Conservation (phyloP, 2,329 filamentous ascomycete species). For the Cadophora luteo-olivacea region DNA sequence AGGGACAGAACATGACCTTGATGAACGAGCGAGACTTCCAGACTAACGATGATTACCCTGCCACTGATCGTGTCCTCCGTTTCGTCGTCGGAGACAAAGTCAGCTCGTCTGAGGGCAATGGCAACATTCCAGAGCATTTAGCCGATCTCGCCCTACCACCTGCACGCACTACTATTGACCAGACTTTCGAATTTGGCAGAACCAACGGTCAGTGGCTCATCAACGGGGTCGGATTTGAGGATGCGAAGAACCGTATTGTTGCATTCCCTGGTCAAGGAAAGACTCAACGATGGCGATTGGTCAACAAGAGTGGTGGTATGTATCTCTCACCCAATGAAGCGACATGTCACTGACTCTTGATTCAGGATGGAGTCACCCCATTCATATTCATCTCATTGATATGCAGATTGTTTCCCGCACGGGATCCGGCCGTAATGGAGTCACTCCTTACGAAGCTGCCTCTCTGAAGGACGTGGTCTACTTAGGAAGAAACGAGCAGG, state of each 20-base stretch:
- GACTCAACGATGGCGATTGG: slow-evolving; percentile 50
- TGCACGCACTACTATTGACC: slow-evolving; percentile 47
- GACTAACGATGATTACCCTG: slow-evolving; percentile 55
- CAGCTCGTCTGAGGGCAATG: slow-evolving; percentile 41
- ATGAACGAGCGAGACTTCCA: slow-evolving; percentile 51
- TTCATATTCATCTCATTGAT: slow-evolving; percentile 65
- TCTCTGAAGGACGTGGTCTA: slow-evolving; percentile 65
- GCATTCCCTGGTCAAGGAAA: slow-evolving; percentile 54
- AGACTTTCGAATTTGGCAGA: slow-evolving; percentile 54
- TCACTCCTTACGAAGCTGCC: slow-evolving; percentile 57
- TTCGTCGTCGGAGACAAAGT: slow-evolving; percentile 45
- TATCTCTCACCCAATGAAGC: background rate
- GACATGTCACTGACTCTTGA: background rate
- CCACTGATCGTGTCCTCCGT: slow-evolving; percentile 59
- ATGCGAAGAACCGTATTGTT: slow-evolving; percentile 55
- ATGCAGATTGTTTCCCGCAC: slow-evolving; percentile 59
- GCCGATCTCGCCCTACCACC: slow-evolving; percentile 10
- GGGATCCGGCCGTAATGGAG: slow-evolving; percentile 45
- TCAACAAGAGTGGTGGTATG: slow-evolving; percentile 32
- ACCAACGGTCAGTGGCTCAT: slow-evolving; percentile 55
- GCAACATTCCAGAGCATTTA: slow-evolving; percentile 19
- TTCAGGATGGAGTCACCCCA: slow-evolving; percentile 33
- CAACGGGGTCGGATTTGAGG: slow-evolving; percentile 56
- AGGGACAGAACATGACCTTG: slow-evolving; percentile 56
- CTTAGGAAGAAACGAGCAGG: slow-evolving; percentile 55